Base-by-base conservation (phyloP, 768 basidiomycete genomes). In the Lentinula detonsa region DNA sequence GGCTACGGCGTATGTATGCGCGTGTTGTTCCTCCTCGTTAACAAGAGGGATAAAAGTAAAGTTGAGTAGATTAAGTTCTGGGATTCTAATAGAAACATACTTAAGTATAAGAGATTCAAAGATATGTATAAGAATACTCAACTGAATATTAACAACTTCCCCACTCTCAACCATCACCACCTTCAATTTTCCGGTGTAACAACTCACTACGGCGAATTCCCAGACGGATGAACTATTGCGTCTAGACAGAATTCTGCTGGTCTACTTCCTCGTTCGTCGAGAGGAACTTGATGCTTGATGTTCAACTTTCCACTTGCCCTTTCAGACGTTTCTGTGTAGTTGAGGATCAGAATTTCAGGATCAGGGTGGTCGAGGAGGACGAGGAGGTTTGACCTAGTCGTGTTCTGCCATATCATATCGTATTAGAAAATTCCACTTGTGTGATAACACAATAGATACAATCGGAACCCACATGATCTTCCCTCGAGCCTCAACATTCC, bases 321-420 rank as follows among this genome's bases (percentile, higher is more conserved):
- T 58, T 68, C 69, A 9, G n/a, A 67, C 37, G 75, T 69, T 40
- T 77, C 74, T 2, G 70, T 70, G 67, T 85, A 88, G 3, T 74
- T 69, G 43, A 93, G 74, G 64, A 91, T 77, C 39, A 92, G 71
- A 11, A 93, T 77, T 62, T 86, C 84, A 8, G 91, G 88, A 37
- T 89, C 83, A 1, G 91, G 90, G 65, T 91, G 90, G 62, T 88
- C 89, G 0, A 88, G 81, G 68, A 93, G 78, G 35, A 91, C 78
- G 21, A 91, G 69, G 13, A 93, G 66, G 67, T 85, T 85, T 33
- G 78, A 78, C 23, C 23, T 23, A 1, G 23, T 23, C 23, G 23
- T 23, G 23, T 23, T 23, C 23, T 23, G 2, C 23, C 23, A 23
- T 23, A 23, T 23, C 23, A 23, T 23, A 23, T 23, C 23, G 23